Evolutionary conservation across 2,329 filamentous ascomycete species (phyloP).

Genomic region (Ophiostoma australiae): DNA sequence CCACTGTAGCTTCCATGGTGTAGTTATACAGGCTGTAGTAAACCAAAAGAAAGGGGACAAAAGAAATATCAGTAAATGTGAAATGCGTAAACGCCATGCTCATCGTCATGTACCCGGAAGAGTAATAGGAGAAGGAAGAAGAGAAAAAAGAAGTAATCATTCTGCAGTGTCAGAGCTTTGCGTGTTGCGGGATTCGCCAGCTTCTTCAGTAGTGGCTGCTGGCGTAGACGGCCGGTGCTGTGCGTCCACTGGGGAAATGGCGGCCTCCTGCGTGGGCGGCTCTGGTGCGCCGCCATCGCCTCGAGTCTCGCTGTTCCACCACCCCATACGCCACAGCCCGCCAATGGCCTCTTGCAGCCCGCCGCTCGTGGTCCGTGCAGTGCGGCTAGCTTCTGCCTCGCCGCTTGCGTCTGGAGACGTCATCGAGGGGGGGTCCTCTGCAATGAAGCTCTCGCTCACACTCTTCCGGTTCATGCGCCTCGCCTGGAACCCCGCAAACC

Average conservation of each 20-base stretch:
- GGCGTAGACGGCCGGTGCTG: neutral
- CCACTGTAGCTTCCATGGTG: neutral
- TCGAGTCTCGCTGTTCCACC: slow-evolving; percentile 41
- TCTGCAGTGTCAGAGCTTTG: neutral
- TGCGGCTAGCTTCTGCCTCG: neutral
- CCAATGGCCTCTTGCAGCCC: slow-evolving; percentile 47
- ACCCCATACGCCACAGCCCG: slow-evolving; percentile 51
- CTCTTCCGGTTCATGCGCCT: slow-evolving; percentile 41
- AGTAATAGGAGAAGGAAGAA: neutral
- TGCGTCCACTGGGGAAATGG: neutral
- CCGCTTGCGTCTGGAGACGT: neutral
- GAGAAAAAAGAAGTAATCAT: neutral
- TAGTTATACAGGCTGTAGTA: neutral
- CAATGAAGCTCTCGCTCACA: slow-evolving; percentile 20
- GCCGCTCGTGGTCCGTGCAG: slow-evolving; percentile 31
- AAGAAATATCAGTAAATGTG: slow-evolving; percentile 5
- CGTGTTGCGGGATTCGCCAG: neutral
- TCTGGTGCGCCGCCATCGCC: slow-evolving; percentile 22
- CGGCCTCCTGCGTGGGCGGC: neutral
- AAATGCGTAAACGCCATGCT: neutral
- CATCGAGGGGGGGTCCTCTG: neutral
- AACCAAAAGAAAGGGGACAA: neutral
- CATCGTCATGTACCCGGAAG: neutral
- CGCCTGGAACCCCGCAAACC: slow-evolving; percentile 58
- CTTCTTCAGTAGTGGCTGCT: neutral